Percentiles rank a stretch among this genome's conserved stretches.
phyloP scores from a whole-genome alignment of 495 filamentous ascomycete genomes.

The Penicillium soppii region DNA sequence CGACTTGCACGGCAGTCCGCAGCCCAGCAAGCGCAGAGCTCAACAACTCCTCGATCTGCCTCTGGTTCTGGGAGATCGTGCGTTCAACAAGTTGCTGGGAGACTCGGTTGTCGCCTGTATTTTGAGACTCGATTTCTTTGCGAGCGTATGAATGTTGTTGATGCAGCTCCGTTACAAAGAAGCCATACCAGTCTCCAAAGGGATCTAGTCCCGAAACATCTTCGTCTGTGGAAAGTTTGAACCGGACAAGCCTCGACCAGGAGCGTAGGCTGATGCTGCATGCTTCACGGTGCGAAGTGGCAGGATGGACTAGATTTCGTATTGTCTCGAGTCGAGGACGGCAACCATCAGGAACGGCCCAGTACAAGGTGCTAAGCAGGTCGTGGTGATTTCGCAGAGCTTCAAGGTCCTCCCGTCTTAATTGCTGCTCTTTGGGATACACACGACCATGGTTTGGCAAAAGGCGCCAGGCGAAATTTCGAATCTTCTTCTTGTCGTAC shows the following conservation, averaged over 20 bases:
- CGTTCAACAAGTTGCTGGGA: constrained; percentile 52
- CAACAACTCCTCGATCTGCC: constrained; percentile 58
- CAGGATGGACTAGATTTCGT: constrained; percentile 73
- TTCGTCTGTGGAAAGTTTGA: constrained; percentile 64
- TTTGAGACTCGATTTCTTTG: constrained; percentile 60
- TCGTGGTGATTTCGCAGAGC: constrained; percentile 92
- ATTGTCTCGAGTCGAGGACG: constrained; percentile 71
- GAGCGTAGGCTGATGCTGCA: constrained; percentile 79
- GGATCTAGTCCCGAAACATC: constrained; percentile 50
- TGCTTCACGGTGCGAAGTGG: constrained; percentile 78
- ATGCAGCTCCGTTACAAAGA: constrained; percentile 54
- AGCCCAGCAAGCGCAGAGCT: constrained; percentile 54
- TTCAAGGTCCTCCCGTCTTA: constrained; percentile 75
- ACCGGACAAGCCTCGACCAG: constrained; percentile 77
- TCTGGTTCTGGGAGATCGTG: constrained; percentile 60
- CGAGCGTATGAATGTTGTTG: constrained; percentile 59
- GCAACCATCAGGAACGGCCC: constrained; percentile 69
- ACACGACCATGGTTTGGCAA: constrained; percentile 86
- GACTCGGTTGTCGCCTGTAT: constrained; percentile 36
- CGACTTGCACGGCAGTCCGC: constrained; percentile 44
- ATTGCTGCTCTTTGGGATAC: constrained; percentile 77
- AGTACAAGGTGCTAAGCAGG: constrained; percentile 85
- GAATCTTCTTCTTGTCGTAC: constrained; percentile 69
- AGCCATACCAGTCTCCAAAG: constrained; percentile 70
- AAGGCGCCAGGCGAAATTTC: constrained; percentile 73